Base-by-base conservation (phyloP, 2,329 filamentous ascomycete species). In the Hortaea sp. region DNA sequence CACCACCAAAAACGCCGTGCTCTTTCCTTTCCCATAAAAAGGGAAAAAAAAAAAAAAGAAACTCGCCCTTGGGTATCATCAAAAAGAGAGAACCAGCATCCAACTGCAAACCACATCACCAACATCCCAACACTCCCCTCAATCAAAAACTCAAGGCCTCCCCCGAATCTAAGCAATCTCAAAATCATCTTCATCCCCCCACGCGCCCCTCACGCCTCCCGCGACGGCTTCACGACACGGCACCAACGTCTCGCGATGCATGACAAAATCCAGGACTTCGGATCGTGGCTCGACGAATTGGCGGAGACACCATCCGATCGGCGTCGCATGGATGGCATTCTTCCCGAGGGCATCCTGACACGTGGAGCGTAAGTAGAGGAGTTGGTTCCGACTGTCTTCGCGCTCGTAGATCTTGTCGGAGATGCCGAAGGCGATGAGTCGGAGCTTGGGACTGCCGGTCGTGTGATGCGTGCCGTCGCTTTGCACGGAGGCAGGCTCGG, bases 351-450 rank as follows among this genome's bases (percentile, higher is more conserved):
- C 67, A 41, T 70, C 66, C 1, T 63, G 50, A 39, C 67, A 65
- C 5, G 62, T 65, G 6, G 69, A 69, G 45, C 69, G 69, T 29
- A 71, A 63, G 52, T 68, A 73, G 42, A 72, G 66, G 48, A 71
- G 63, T 49, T 71, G 69, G 48, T 70, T 71, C 47, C 64, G 62
- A 43, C 62, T 66, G 47, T 73, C 70, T 54, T 71, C 66, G 12
- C 69, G 67, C 45, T 70, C 69, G 53, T 71, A 71, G 10, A 71
- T 66, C 42, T 67, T 69, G 49, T 72, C 69, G 1, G 67, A 69
- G 7, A 66, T 63, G 11, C 69, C 70, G 51, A 71, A 73, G 1
- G 69, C 69, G 34, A 72, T 64, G 38, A 72, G 60, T n/a, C 62
- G 65, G 31, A 73, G 62, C 47, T 64, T 66, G 0, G 65, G 10